phyloP scores from a whole-genome alignment of 2,329 filamentous ascomycete genomes.

The Metarhizium sp. region DNA sequence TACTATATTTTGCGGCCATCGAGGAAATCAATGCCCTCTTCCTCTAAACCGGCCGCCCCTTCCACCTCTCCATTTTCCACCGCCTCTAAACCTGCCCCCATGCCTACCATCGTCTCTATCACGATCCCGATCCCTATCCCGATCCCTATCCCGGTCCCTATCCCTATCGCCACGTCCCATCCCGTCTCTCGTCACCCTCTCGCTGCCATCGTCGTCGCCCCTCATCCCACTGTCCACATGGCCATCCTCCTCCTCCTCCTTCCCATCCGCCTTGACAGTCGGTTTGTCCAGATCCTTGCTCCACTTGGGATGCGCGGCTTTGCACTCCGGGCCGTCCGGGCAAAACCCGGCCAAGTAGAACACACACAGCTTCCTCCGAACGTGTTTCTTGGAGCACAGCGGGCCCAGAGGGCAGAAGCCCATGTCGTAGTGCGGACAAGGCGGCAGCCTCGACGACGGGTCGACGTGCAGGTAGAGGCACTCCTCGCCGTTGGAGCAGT shows the following conservation, averaged over 20 bases:
- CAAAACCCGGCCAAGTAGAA: constrained; percentile 95
- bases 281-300: constrained; percentile 68
- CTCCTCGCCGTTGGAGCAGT: constrained; percentile 94
- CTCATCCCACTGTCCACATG: constrained; percentile 23
- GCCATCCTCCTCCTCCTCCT: constrained; percentile 41
- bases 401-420: constrained; percentile 92
- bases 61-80: constrained; percentile 29
- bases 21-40: constrained; percentile 1
- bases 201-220: constrained; percentile 14
- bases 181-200: constrained; percentile 16
- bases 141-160: constrained; percentile 7
- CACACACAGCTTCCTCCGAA: constrained; percentile 68
- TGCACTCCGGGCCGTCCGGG: constrained; percentile 68
- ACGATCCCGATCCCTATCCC: constrained; percentile 19
- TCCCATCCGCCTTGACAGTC: constrained; percentile 56
- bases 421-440: constrained; percentile 85
- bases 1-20: neutral
- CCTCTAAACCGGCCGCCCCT: constrained; percentile 23
- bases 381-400: constrained; percentile 78
- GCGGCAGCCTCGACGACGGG: constrained; percentile 66
- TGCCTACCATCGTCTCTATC: constrained; percentile 1
- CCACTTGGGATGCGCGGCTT: constrained; percentile 78
- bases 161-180: constrained; percentile 27
- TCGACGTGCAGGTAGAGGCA: constrained; percentile 90
- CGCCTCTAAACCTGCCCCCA: constrained; percentile 8